Evolutionary conservation across 495 filamentous ascomycete species (phyloP), one percentile per base, ranked within the genome.

Genomic region (Lasiosphaeris hirsuta): DNA sequence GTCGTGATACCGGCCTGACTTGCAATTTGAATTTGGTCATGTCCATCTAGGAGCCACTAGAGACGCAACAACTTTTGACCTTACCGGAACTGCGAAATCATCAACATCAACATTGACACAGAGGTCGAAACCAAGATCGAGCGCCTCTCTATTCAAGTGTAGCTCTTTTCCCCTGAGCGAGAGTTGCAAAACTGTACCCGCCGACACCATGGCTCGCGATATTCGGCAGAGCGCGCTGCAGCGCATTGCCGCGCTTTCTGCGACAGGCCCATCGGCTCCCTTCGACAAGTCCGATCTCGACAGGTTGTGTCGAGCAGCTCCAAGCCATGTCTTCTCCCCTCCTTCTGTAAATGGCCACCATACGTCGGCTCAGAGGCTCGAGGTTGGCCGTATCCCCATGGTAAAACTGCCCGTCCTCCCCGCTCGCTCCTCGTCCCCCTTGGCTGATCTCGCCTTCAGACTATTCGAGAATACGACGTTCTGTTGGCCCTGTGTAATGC

Each of bases 401-500:
- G 81, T 83, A 74, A 37, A 42, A 18, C 49, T 14, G 36, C 17
- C 49, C 34, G 13, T 10, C 41, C 39, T 18, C 11, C n/a, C 53
- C 38, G 1, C 8, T 30, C 44, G 9, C 11, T 13, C 33, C 15
- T 8, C 17, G 47, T 11, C 23, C 36, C 35, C n/a, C 69, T 69
- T 5, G 55, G 69, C 64, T 35, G 0, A 17, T 17, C 17, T 37
- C 10, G 13, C 14, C 23, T 57, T 18, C 63, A 84, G 81, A 81
- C 74, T 9, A 82, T 90, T 49, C 84, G 89, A 52, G 94, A 98
- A 77, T 84, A 95, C 57, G 92, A 97, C 68, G 86, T 93, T 39
- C 78, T 97, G 23, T 73, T 97, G 15, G 90, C 92, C 34, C 79
- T 98, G 18, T 96, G 92, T 72, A 90, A 89, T 72, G 89, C 94